Evolutionary conservation across 257 asterid species (phyloP), one percentile per base, ranked within the genome.

Genomic region (Fraxinus excelsior): DNA sequence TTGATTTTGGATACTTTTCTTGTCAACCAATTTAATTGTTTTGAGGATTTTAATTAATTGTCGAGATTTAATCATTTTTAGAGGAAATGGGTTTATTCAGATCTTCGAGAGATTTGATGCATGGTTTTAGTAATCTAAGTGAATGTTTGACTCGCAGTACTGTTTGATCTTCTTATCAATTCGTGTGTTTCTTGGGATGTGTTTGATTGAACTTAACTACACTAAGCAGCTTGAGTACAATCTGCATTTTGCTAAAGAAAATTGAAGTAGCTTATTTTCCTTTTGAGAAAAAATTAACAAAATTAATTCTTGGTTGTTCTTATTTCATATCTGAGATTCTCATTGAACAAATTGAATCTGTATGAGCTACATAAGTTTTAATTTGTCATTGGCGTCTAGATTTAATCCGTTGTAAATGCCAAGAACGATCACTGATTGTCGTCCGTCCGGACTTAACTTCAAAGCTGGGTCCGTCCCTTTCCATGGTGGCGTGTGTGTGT

Each of bases 161-260:
- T 7, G 9, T 51, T 51, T 16, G 25, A 51, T 18, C 62, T 51
- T 16, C 25, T 16, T 18, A 14, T 51, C 90, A 23, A 81, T 51
- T 16, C 21, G 2, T 40, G 3, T 13, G 19, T 44, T 13, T 2
- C 19, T 14, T 44, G 18, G 19, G 53, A 44, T 44, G 5, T 1
- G 10, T n/a, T 53, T 53, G 62, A 16, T 16, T 53, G 21, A 53
- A 53, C 62, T 53, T 53, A 19, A 5, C 10, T 53, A n/a, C 62
- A 4, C 25, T 53, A 53, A 53, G 62, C 7, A 53, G 62, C 7
- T 53, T 19, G 25, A 53, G 21, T 56, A 21, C 21, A 56, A 56
- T 56, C 65, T 56, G 65, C 28, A n/a, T n/a, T n/a, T 56, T 56
- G 28, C 65, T n/a, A 19, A n/a, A 56, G 65, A 19, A 56, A 56